phyloP scores from a whole-genome alignment of 1,139 yeast species.

The Kodamaea sp. region DNA sequence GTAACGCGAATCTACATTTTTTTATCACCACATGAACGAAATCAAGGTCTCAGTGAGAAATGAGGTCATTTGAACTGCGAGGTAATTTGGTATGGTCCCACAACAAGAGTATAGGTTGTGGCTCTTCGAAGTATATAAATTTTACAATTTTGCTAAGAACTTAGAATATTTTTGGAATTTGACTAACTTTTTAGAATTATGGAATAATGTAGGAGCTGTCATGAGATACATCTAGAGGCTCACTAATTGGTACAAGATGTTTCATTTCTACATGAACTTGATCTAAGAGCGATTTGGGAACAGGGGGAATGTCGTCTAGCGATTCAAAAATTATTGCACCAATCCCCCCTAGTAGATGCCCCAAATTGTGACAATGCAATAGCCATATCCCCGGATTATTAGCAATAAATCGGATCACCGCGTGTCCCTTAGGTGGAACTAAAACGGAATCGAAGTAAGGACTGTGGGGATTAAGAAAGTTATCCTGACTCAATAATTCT shows the following conservation, averaged over 20 bases:
- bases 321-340: constrained; percentile 33
- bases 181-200: neutral
- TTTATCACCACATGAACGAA: too few species aligned
- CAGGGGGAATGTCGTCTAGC: constrained; percentile 18
- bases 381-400: constrained; percentile 19
- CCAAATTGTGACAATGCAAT: constrained; percentile 39
- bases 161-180: too few species aligned
- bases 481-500: constrained; percentile 22
- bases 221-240: neutral
- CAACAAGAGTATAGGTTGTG: too few species aligned
- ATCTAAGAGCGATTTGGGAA: constrained; percentile 8
- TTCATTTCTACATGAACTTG: constrained; percentile 8
- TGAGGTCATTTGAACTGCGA: too few species aligned
- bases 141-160: too few species aligned
- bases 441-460: constrained; percentile 29
- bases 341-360: constrained; percentile 39
- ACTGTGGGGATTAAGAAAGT: constrained; percentile 20
- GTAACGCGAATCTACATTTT: too few species aligned
- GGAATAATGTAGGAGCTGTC: constrained; percentile 1
- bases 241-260: constrained; percentile 1
- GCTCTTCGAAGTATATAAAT: too few species aligned
- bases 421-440: constrained; percentile 30
- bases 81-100: too few species aligned
- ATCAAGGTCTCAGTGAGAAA: too few species aligned
- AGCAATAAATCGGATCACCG: constrained; percentile 25